Conservation (phyloP, 257 asterid species). For the Ligustrum vulgare region DNA sequence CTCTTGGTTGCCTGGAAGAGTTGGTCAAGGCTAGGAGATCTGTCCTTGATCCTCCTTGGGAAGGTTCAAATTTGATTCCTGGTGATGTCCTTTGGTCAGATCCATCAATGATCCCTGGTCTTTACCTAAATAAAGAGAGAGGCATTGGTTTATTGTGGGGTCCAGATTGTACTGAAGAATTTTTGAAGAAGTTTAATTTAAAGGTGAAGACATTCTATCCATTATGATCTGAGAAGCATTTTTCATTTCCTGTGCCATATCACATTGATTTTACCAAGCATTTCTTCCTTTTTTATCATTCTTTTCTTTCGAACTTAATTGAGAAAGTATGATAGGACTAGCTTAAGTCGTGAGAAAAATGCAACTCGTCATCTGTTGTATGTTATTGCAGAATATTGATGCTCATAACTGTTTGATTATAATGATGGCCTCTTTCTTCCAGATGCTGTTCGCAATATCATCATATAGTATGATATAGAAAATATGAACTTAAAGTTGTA, state of each 20-base stretch:
- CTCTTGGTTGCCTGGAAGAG: slow-evolving; percentile 89
- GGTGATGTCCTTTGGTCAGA: slow-evolving; percentile 99
- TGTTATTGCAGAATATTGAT: slow-evolving; percentile 6
- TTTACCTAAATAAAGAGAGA: slow-evolving; percentile 85
- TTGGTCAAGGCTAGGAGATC: slow-evolving; percentile 88
- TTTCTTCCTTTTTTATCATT: not conserved
- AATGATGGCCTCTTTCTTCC: not conserved
- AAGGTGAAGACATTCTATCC: slow-evolving; percentile 53
- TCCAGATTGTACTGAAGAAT: slow-evolving; percentile 94
- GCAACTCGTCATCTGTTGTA: not conserved
- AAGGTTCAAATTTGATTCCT: slow-evolving; percentile 90
- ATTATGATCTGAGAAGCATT: not conserved
- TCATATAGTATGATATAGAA: not conserved
- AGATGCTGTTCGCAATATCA: not conserved
- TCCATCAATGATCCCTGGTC: slow-evolving; percentile 85
- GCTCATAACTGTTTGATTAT: not conserved
- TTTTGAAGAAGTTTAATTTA: slow-evolving; percentile 63
- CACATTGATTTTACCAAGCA: slow-evolving; percentile 1
- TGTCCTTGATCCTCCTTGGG: slow-evolving; percentile 99
- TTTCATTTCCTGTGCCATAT: not conserved
- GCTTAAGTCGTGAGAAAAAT: not conserved
- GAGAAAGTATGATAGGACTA: not conserved
- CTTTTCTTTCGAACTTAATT: slow-evolving; percentile 1
- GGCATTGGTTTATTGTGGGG: slow-evolving; percentile 98
- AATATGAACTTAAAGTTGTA: slow-evolving; percentile 1